phyloP scores from a whole-genome alignment of 2,329 filamentous ascomycete species.

The Fusarium nurragi region DNA sequence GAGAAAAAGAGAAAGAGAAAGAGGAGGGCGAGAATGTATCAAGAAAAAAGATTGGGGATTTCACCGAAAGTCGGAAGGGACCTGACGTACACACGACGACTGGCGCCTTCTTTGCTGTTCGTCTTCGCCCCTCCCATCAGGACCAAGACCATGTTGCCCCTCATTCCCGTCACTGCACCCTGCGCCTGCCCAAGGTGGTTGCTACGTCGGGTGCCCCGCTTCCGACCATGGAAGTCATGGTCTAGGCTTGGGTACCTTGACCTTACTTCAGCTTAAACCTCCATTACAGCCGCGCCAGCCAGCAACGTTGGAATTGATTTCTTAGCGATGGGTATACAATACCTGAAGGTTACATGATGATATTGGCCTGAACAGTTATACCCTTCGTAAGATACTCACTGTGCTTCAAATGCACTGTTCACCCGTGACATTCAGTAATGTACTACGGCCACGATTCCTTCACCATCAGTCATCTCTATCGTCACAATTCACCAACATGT shows the following conservation, averaged over 20 bases:
- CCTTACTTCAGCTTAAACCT: slow-evolving; percentile 10
- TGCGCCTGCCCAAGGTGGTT: slow-evolving; percentile 13
- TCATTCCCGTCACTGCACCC: slow-evolving; percentile 22
- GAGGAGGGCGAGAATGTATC: slow-evolving; percentile 15
- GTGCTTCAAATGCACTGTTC: background rate
- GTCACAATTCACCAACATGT: slow-evolving; percentile 11
- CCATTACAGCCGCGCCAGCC: slow-evolving; percentile 36
- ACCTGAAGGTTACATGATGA: background rate
- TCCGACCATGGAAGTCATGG: slow-evolving; percentile 25
- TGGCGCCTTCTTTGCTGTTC: slow-evolving; percentile 31
- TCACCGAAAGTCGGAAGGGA: slow-evolving; percentile 34
- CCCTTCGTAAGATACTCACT: background rate
- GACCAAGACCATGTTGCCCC: slow-evolving; percentile 7
- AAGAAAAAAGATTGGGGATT: slow-evolving; percentile 36
- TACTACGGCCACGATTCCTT: background rate
- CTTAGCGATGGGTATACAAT: background rate
- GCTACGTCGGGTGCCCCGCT: slow-evolving; percentile 23
- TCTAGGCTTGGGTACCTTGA: slow-evolving; percentile 21
- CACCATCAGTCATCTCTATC: slow-evolving; percentile 9
- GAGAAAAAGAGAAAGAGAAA: slow-evolving; percentile 9
- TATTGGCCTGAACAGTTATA: background rate
- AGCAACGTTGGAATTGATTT: slow-evolving; percentile 18
- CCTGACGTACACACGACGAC: slow-evolving; percentile 39
- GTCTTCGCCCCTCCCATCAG: slow-evolving; percentile 27
- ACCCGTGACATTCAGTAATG: background rate